Evolutionary conservation across 805 yeast species (phyloP).

Genomic region (Jamesozyma hellenica): DNA sequence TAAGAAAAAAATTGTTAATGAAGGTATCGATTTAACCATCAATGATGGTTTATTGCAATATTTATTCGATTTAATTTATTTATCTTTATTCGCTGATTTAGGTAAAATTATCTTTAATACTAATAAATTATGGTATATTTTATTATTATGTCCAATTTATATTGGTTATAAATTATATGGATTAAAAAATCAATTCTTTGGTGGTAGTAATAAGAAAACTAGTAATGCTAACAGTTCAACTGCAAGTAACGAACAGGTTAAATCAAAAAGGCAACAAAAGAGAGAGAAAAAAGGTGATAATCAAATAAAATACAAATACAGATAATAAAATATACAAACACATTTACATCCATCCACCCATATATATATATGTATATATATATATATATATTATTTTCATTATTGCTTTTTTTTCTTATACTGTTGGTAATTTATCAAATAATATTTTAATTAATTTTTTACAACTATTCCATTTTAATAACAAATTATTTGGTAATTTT

Average conservation of each 20-base stretch:
- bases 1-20: slow-evolving; percentile 29
- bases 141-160: slow-evolving; percentile 29
- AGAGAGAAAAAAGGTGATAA: slow-evolving; percentile 31
- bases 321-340: too few relatives aligned
- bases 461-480: slow-evolving; percentile 15
- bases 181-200: slow-evolving; percentile 20
- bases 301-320: slow-evolving; percentile 29
- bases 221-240: slow-evolving; percentile 1
- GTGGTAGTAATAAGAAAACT: slow-evolving; percentile 3
- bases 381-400: background rate
- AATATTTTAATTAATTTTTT: slow-evolving; percentile 12
- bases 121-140: slow-evolving; percentile 39
- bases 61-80: slow-evolving; percentile 44
- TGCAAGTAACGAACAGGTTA: slow-evolving; percentile 13
- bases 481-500: slow-evolving; percentile 32
- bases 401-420: slow-evolving; percentile 2
- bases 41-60: slow-evolving; percentile 41
- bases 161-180: slow-evolving; percentile 34
- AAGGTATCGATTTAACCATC: slow-evolving; percentile 41
- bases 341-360: too few relatives aligned
- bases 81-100: slow-evolving; percentile 40
- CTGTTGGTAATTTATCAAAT: slow-evolving; percentile 12
- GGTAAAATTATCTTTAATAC: slow-evolving; percentile 37
- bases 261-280: slow-evolving; percentile 35
- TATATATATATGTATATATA: background rate